phyloP scores from a whole-genome alignment of 306 rosid genomes.

The Prunus fruticosa region DNA sequence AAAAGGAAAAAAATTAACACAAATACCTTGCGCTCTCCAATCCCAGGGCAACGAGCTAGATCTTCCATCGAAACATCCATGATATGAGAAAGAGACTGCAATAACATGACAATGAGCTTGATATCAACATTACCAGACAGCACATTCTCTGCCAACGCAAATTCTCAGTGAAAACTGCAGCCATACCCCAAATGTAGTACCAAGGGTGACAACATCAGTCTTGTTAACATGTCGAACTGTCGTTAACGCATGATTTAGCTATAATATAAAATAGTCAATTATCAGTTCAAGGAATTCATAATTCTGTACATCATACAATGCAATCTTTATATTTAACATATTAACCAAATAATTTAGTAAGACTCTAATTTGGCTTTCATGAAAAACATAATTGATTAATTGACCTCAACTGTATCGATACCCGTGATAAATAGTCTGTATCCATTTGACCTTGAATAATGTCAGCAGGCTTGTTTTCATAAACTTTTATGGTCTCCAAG shows the following conservation, averaged over 20 bases:
- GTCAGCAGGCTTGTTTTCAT: constrained; percentile 96
- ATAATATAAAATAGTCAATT: constrained; percentile 27
- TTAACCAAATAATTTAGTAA: constrained; percentile 16
- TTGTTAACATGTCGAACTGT: constrained; percentile 88
- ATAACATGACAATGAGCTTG: constrained; percentile 18
- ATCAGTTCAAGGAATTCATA: constrained; percentile 20
- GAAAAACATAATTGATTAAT: neutral
- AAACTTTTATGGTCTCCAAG: constrained; percentile 89
- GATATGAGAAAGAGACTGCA: constrained; percentile 85
- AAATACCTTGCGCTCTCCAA: constrained; percentile 95
- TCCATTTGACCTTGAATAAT: constrained; percentile 98
- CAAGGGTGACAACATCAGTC: constrained; percentile 97
- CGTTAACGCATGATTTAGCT: constrained; percentile 74
- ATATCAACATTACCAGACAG: constrained; percentile 1
- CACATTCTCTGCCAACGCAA: neutral
- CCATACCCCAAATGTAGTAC: constrained; percentile 86
- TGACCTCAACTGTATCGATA: constrained; percentile 23
- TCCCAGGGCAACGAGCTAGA: constrained; percentile 98
- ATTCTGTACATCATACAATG: constrained; percentile 1
- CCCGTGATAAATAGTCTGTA: constrained; percentile 91
- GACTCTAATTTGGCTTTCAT: neutral
- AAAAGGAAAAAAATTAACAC: constrained; percentile 12
- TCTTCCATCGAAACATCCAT: constrained; percentile 99
- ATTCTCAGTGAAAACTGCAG: constrained; percentile 6
- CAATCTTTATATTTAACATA: constrained; percentile 4